Base-by-base conservation (phyloP, 179 eudicot species). In the Patellifolia procumbens region DNA sequence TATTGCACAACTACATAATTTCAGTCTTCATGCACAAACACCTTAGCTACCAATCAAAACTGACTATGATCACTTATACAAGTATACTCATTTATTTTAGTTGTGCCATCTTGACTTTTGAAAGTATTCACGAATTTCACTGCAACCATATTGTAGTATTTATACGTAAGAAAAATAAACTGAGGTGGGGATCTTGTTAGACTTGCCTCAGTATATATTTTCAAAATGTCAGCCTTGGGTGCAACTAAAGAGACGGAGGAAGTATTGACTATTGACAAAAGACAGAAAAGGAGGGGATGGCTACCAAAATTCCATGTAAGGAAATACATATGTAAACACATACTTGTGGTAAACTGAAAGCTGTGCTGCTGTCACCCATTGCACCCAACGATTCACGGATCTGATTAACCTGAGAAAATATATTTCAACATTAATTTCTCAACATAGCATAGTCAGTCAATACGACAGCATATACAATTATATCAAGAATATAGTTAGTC, bases 311-410 rank as follows among this genome's bases (percentile, higher is more conserved):
- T 65, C 1, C 55, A 52, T 59, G 67, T 11, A 62, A 76, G 63
- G 31, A 17, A 37, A 15, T 11, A 28, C 24, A 15, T 22, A 3
- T 45, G 16, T 34, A 26, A 81, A 84, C 24, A 56, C 90, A 73
- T 80, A 95, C 99, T 77, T 95, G 99, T 2, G 99, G 99, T 79
- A 95, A 86, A 85, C 99, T 93, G 81, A 95, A 95, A 76, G 99
- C 98, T 17, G 98, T 93, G 85, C 93, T 95, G 83, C 91, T 90
- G 80, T 90, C 93, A 68, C 99, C 99, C 99, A 95, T 95, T 28
- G 89, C 75, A 80, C 97, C 97, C 79, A 95, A 85, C 62, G 98
- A 93, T 45, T 95, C 91, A 43, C 99, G 92, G 76, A 95, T 95
- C 87, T 88, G 97, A 84, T 95, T 95, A 42, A 95, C 91, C 98